Evolutionary conservation across 2,329 filamentous ascomycete species (phyloP).

Genomic region (Aschersonia sp.): DNA sequence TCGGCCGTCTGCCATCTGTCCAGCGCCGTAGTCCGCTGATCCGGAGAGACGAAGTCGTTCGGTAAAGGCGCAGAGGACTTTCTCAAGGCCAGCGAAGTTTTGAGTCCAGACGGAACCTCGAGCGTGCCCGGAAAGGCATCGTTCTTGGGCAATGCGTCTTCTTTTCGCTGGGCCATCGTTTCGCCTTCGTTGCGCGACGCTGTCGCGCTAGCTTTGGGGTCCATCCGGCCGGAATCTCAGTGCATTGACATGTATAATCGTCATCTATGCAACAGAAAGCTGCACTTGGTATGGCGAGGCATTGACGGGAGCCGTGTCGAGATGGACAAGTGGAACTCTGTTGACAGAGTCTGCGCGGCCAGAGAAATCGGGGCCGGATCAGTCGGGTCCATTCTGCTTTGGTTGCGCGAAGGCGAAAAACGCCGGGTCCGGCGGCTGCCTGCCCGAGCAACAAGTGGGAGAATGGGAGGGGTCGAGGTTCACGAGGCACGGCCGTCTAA

Average conservation of each 20-base stretch:
- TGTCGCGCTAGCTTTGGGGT: neutral
- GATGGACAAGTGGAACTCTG: neutral
- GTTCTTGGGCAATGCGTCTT: neutral
- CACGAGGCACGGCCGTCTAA: too few relatives aligned
- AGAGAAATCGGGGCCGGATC: neutral
- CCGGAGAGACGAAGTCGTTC: neutral
- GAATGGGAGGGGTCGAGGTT: too few relatives aligned
- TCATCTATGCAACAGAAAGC: neutral
- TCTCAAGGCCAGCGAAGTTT: neutral
- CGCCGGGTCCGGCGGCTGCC: neutral
- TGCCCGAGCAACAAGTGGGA: too few relatives aligned
- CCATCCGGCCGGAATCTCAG: neutral
- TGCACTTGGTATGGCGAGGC: neutral
- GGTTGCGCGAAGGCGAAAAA: neutral
- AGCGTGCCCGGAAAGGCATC: conserved; percentile 1
- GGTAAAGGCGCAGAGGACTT: conserved; percentile 1
- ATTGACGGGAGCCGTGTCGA: neutral
- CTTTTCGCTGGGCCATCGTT: neutral
- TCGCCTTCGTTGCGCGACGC: neutral
- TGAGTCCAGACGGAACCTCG: neutral
- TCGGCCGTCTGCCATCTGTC: conserved; percentile 4
- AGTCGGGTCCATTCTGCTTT: neutral
- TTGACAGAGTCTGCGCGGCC: too few relatives aligned
- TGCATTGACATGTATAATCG: neutral
- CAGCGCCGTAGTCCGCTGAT: neutral